phyloP scores from a whole-genome alignment of 192 early-diverging fungal genomes.

The Podila verticillata region DNA sequence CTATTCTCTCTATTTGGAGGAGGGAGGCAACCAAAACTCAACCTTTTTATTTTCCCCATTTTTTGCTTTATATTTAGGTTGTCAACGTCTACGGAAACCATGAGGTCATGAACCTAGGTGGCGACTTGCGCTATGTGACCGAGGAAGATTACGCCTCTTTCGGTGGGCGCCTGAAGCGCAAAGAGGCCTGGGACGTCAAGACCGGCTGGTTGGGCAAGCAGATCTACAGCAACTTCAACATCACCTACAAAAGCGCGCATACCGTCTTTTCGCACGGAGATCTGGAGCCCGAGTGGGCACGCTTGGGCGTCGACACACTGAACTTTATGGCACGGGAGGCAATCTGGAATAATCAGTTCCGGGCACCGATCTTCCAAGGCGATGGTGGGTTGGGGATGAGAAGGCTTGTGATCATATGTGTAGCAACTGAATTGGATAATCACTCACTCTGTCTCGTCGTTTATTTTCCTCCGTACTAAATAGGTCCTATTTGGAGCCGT shows the following conservation, averaged over 20 bases:
- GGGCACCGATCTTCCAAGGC: constrained; percentile 26
- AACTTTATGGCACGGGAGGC: constrained; percentile 21
- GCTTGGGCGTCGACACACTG: constrained; percentile 13
- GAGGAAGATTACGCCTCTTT: constrained; percentile 30
- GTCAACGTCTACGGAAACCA: constrained; percentile 35
- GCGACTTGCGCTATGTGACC: constrained; percentile 34
- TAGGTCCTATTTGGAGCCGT: constrained; percentile 39
- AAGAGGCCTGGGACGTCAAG: constrained; percentile 26
- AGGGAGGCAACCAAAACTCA: not conserved
- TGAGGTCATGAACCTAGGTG: constrained; percentile 45
- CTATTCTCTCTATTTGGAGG: no score
- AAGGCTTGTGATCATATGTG: not conserved
- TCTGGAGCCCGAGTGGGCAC: constrained; percentile 30
- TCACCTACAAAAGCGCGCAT: constrained; percentile 29
- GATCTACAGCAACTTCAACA: constrained; percentile 33
- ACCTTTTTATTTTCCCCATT: not conserved
- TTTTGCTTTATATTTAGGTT: constrained; percentile 4
- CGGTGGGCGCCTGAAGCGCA: constrained; percentile 11
- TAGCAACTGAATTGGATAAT: not conserved
- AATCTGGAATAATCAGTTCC: constrained; percentile 11
- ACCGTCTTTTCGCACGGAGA: constrained; percentile 34
- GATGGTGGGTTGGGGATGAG: constrained; percentile 1
- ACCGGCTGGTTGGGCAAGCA: constrained; percentile 40
- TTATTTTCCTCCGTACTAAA: not conserved
- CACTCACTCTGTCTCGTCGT: not conserved